Base-by-base conservation (phyloP, 2,329 filamentous ascomycete genomes). In the Neodidymelliopsis sp. region DNA sequence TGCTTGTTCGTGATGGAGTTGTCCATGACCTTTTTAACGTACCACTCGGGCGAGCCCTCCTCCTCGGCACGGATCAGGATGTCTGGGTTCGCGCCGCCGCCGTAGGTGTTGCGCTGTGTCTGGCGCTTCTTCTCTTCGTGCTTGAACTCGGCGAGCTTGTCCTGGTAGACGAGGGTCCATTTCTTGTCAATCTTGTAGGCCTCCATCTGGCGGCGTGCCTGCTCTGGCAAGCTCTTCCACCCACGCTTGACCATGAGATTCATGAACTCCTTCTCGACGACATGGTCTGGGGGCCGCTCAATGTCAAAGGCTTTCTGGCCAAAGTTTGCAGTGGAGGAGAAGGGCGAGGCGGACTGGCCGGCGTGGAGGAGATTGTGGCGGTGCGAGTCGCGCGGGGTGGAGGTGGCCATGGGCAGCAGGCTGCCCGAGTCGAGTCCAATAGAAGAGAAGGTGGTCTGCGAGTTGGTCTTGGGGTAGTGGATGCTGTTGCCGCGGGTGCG, bases 31-130 rank as follows among this genome's bases (percentile, higher is more conserved):
- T 90, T 93, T 70, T 91, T 89, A 42, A 99, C 93, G 72, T 96
- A 99, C 93, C 93, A 99, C 75, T 97, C 93, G 3, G 94, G 94
- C 38, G 90, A 95, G 33, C 92, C 93, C 73, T 97, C 94, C 71
- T 97, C 93, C 69, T 97, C 92, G 6, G 90, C 90, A 61, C 90
- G 86, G 30, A 86, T 84, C 29, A 91, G 82, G 50, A 93, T 83
- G 60, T 70, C 83, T 43, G 81, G 79, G 59, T 86, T 89, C 2
- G 53, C 51, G 23, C 57, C 60, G 57, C 90, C 84, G 19, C 70
- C 57, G 37, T 77, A 75, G 5, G 88, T 86, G 51, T 80, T 81
- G 53, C 87, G 85, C 25, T 87, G 84, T 42, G 90, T 89, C 63
- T 87, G 84, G 60, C 90, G 82, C 61, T 92, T 85, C 75, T 93